phyloP scores from a whole-genome alignment of 2,329 filamentous ascomycete genomes.

The Rutstroemia sp. region DNA sequence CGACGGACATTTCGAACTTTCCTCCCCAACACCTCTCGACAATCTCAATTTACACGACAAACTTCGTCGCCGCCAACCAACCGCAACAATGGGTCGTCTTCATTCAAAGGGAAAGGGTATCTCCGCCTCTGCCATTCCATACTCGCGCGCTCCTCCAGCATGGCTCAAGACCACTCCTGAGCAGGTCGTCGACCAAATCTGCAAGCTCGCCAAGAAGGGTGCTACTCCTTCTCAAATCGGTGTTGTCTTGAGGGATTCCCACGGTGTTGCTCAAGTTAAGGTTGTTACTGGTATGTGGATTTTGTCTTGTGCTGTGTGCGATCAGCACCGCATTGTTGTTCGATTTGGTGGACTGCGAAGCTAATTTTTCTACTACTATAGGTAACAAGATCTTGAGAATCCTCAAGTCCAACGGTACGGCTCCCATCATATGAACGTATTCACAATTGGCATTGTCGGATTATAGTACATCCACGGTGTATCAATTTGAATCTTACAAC shows the following conservation, averaged over 20 bases:
- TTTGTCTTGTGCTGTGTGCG: background rate
- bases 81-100: conserved; percentile 80
- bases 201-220: conserved; percentile 98
- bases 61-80: conserved; percentile 18
- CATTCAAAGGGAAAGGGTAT: conserved; percentile 99
- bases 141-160: conserved; percentile 84
- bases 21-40: conserved; percentile 6
- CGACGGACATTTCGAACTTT: conserved; percentile 3
- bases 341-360: background rate
- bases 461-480: conserved; percentile 18
- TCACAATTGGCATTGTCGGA: conserved; percentile 29
- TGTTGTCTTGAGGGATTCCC: conserved; percentile 95
- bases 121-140: conserved; percentile 89
- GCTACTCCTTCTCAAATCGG: conserved; percentile 97
- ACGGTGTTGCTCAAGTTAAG: conserved; percentile 97
- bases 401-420: conserved; percentile 94
- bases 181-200: conserved; percentile 98
- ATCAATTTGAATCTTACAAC: conserved; percentile 22
- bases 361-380: conserved; percentile 34
- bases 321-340: background rate
- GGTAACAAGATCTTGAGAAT: conserved; percentile 99
- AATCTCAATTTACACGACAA: conserved; percentile 9
- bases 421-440: conserved; percentile 26
- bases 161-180: conserved; percentile 99
- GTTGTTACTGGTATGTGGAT: conserved; percentile 76